Base-by-base conservation (phyloP, 2,329 filamentous ascomycete species). In the Colletotrichum salicis region DNA sequence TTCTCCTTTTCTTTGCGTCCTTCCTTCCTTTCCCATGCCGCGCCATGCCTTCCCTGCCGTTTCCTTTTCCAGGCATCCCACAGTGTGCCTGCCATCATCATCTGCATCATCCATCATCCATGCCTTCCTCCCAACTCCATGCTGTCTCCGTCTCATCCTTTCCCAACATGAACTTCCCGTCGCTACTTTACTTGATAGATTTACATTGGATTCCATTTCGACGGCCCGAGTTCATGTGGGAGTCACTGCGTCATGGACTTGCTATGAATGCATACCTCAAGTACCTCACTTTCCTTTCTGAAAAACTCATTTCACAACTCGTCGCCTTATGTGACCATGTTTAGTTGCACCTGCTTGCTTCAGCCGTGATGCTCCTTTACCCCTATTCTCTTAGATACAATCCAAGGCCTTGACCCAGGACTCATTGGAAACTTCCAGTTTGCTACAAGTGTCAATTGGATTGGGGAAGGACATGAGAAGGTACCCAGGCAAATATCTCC, bases 81-180 rank as follows among this genome's bases (percentile, higher is more conserved):
- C 33, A 35, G 11, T 12, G 33, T 35, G 3, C 33, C 5, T 35
- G 33, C 33, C 54, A 31, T 41, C 35, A 29, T 4, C 27, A 29
- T 10, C 33, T 37, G 48, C 48, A 27, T 29, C 64, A 27, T 52
- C 29, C 57, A 41, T 41, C 58, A 45, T 63, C 63, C 41, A 62
- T 27, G 35, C 35, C 57, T 8, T 48, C 24, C 24, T 61, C 8
- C 19, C 41, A 45, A 45, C 41, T 19, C 7, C 41, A 4, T 15
- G 15, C 41, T n/a, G 41, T 19, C 41, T n/a, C 15, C 37, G 37
- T 45, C 41, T 48, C 41, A n/a, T 48, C 8, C 41, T 15, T 45
- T 19, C 41, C 41, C 15, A 45, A 12, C 35, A 13, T 37, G 15
- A 41, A 13, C 13, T 15, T 41, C 6, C 12, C 3, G 35, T 37